phyloP scores from a whole-genome alignment of 345 rosid species.

The Citrus unshiu region DNA sequence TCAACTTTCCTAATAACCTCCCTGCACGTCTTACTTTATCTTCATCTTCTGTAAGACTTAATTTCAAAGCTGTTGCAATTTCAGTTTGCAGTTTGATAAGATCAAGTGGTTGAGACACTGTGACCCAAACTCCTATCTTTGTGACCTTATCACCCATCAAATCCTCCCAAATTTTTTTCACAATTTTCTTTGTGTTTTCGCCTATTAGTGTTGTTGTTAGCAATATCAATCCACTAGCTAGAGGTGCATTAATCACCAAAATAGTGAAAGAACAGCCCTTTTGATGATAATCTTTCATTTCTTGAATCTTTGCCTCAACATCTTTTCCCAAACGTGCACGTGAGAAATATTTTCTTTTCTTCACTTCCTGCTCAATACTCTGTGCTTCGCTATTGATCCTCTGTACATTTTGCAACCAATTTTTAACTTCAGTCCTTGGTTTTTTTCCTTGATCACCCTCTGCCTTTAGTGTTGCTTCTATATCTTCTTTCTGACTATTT shows the following conservation, averaged over 20 bases:
- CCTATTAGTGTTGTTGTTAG: not conserved
- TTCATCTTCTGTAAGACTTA: too few species aligned
- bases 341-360: too few species aligned
- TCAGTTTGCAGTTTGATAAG: not conserved
- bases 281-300: not conserved
- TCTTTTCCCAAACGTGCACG: too few species aligned
- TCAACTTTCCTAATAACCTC: not conserved
- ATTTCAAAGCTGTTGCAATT: not conserved
- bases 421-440: not conserved
- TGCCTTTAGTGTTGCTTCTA: not conserved
- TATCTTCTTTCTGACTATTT: not conserved
- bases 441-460: not conserved
- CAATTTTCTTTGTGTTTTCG: not conserved
- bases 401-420: not conserved
- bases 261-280: not conserved
- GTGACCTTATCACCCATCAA: too few species aligned
- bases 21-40: conserved; percentile 7
- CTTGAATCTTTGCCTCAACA: too few species aligned
- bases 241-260: not conserved
- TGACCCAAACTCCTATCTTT: not conserved
- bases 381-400: not conserved
- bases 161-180: too few species aligned
- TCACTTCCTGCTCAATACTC: not conserved
- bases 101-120: not conserved
- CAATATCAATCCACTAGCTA: not conserved